Base-by-base conservation (phyloP, 192 early-diverging fungal species). In the Kickxella alabastrina region DNA sequence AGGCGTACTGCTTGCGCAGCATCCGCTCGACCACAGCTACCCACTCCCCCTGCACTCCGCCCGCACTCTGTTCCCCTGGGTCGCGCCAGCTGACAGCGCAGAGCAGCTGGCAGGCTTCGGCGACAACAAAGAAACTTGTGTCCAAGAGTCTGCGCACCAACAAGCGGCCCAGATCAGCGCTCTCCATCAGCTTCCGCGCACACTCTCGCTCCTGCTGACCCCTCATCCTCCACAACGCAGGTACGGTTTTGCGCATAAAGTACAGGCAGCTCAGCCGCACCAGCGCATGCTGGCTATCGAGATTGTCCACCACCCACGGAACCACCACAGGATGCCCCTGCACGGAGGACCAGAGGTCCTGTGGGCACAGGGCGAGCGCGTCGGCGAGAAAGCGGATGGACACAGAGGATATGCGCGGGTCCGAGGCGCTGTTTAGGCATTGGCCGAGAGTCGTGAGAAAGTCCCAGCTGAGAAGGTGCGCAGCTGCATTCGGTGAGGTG, bases 361-460 rank as follows among this genome's bases (percentile, higher is more conserved):
- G 13, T 28, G 15, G 14, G 49, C 14, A 7, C 15, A 36, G 0
- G 49, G 41, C 9, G 63, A 10, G 6, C 15, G 31, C 29, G 55
- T 67, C 59, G 38, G 58, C 71, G 1, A 67, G 45, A 25, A 74
- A 74, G 28, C 71, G 58, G 7, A 74, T 32, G 10, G 71, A 63
- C 10, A 66, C 64, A 1, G 71, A 40, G 10, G 71, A 59, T 12
- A 74, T 59, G 17, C 71, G 71, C 12, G 43, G 32, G 35, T 74
- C 71, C 35, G 59, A 58, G 27, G 21, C n/a, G 17, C 24, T 41
- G 15, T 51, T 38, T 19, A 74, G 36, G n/a, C 71, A 62, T 19
- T 22, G 22, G 1, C n/a, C 18, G 3, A 63, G 51, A 0, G 42
- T 35, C 0, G 9, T 24, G 10, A 62, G 23, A 3, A 35, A 24